A percentile compares a stretch with the other conserved stretches of the same genome.
Evolutionary conservation across 495 filamentous ascomycete species (phyloP).

Genomic region (Hamigera avellanea): DNA sequence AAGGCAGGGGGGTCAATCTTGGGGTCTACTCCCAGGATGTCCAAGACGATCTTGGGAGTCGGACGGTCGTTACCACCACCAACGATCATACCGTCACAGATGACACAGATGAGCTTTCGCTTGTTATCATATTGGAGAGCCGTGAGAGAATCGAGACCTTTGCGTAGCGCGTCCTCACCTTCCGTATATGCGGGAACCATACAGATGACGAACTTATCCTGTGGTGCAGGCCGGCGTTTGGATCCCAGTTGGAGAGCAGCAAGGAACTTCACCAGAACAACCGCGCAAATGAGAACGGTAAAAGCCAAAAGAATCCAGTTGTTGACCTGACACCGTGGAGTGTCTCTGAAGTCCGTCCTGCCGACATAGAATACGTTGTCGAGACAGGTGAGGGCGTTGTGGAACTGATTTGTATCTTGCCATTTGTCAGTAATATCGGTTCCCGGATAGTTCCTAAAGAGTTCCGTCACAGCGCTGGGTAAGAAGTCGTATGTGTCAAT

Average conservation of each 20-base stretch:
- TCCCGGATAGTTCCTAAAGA: slow-evolving; percentile 67
- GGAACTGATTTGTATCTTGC: slow-evolving; percentile 36
- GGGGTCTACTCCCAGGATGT: slow-evolving; percentile 93
- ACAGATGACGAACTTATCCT: slow-evolving; percentile 98
- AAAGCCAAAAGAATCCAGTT: slow-evolving; percentile 86
- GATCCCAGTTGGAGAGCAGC: slow-evolving; percentile 89
- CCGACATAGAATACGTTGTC: slow-evolving; percentile 77
- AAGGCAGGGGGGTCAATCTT: slow-evolving; percentile 92
- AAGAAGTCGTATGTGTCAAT: slow-evolving; percentile 52
- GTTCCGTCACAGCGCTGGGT: slow-evolving; percentile 44
- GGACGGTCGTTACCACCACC: slow-evolving; percentile 94
- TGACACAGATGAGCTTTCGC: slow-evolving; percentile 82
- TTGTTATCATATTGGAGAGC: slow-evolving; percentile 96
- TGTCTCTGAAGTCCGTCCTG: slow-evolving; percentile 70
- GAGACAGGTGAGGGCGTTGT: slow-evolving; percentile 62
- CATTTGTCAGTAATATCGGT: slow-evolving; percentile 60
- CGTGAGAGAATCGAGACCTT: slow-evolving; percentile 88
- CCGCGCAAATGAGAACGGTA: slow-evolving; percentile 64
- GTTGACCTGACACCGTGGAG: slow-evolving; percentile 71
- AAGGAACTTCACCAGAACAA: slow-evolving; percentile 83
- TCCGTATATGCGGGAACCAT: slow-evolving; percentile 97
- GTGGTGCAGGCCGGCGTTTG: slow-evolving; percentile 76
- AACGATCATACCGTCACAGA: slow-evolving; percentile 94
- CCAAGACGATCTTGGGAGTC: slow-evolving; percentile 92
- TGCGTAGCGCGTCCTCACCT: slow-evolving; percentile 85